These are phyloP conservation scores for Saitozyma sp. DNA, from an alignment of 768 basidiomycete species.

Conservation along the genomic window DNA sequence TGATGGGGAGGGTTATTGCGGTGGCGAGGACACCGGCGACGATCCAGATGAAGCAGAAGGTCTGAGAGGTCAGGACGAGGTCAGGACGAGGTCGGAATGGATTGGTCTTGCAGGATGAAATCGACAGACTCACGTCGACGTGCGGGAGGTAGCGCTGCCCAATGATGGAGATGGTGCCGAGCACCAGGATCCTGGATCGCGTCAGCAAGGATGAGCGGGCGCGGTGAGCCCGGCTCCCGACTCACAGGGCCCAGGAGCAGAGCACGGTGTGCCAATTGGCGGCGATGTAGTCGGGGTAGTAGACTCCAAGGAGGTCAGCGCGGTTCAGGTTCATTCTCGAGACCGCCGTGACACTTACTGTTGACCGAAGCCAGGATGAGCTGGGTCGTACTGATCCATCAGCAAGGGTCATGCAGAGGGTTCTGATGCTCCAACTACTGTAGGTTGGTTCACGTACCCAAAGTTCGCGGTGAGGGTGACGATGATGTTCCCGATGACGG, in stretches of 20 bases:
- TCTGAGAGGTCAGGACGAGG: conserved; percentile 47
- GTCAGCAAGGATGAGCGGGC: conserved; percentile 1
- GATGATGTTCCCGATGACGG: conserved; percentile 67
- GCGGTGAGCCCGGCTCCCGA: conserved; percentile 7
- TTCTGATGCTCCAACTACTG: too few relatives aligned
- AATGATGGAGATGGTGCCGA: conserved; percentile 61
- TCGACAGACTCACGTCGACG: conserved; percentile 57
- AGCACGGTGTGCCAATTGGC: conserved; percentile 63
- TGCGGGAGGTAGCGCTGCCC: conserved; percentile 60
- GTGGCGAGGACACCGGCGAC: conserved; percentile 57
- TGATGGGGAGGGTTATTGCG: conserved; percentile 60
- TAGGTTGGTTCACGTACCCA: conserved; percentile 57
- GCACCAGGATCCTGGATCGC: conserved; percentile 40
- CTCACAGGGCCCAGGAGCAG: conserved; percentile 61
- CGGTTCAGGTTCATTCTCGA: too few relatives aligned
- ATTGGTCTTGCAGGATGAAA: not conserved
- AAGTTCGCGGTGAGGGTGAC: conserved; percentile 66
- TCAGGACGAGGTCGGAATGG: not conserved
- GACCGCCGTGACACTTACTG: conserved; percentile 2
- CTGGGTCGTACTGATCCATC: conserved; percentile 18
- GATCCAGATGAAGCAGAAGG: conserved; percentile 64
- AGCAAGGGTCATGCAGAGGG: conserved; percentile 2
- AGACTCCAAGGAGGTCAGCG: conserved; percentile 58
- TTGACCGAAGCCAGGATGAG: conserved; percentile 26
- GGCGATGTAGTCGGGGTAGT: conserved; percentile 61